Conservation (phyloP, 2,329 filamentous ascomycete genomes). For the Ophiocordyceps camponoti-leonardi region DNA sequence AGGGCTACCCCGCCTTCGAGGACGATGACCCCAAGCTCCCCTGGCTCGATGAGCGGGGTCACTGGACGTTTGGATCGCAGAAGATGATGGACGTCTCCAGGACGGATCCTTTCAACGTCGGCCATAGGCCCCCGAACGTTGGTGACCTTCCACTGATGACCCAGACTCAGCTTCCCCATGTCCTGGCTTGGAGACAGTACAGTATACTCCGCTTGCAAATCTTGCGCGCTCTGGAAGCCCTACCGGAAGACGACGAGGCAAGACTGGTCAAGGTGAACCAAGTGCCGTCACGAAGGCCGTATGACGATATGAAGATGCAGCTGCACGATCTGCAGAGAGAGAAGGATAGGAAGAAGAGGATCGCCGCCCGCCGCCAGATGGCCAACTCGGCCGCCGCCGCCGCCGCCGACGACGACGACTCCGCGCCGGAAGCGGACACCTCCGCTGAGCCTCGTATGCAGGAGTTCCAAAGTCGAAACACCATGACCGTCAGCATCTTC, state of each 20-base stretch:
- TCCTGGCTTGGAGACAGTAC: constrained; percentile 20
- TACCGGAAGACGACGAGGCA: constrained; percentile 25
- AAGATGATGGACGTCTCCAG: constrained; percentile 12
- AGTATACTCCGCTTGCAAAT: constrained; percentile 28
- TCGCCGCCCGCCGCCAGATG: too few species aligned
- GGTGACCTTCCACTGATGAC: background rate
- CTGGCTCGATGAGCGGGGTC: constrained; percentile 25
- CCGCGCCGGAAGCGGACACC: background rate
- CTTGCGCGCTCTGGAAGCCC: constrained; percentile 24
- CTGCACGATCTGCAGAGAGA: too few species aligned
- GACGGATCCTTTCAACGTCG: constrained; percentile 14
- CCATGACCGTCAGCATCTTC: constrained; percentile 22
- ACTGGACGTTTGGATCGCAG: constrained; percentile 23
- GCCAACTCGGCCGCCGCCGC: background rate
- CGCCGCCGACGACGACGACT: background rate
- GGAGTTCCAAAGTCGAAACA: constrained; percentile 17
- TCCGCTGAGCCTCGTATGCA: constrained; percentile 9
- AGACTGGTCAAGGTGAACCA: constrained; percentile 24
- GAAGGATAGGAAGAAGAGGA: too few species aligned
- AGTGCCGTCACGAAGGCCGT: constrained; percentile 13
- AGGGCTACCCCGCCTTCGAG: constrained; percentile 13
- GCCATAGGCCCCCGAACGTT: background rate
- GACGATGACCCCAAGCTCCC: constrained; percentile 12
- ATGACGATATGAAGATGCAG: too few species aligned
- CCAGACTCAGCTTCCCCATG: constrained; percentile 2